Percentiles rank a stretch among this genome's conserved stretches.
phyloP scores from a whole-genome alignment of 306 rosid genomes.

The Begonia loranthoides region DNA sequence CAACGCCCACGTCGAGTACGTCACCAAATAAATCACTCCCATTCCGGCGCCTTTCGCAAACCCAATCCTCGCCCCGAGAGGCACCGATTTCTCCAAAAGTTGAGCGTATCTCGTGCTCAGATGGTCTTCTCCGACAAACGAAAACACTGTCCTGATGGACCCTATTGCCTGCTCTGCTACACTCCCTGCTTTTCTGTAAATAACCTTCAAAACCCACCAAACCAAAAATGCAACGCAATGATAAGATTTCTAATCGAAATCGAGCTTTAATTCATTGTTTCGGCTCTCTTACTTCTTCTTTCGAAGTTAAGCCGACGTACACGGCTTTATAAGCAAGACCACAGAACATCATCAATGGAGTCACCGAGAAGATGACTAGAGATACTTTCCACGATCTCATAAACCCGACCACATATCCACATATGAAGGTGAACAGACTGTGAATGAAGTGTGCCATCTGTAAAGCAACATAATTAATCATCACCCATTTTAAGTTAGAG shows the following conservation, averaged over 20 bases:
- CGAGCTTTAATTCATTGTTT: too few species aligned
- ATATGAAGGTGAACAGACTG: constrained; percentile 63
- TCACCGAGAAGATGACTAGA: constrained; percentile 57
- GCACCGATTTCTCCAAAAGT: constrained; percentile 41
- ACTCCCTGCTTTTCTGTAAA: constrained; percentile 66
- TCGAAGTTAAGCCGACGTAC: constrained; percentile 68
- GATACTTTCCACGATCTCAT: constrained; percentile 72
- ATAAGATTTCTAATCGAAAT: too few species aligned
- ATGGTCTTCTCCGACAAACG: constrained; percentile 72
- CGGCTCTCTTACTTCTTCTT: constrained; percentile 45
- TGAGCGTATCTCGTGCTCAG: constrained; percentile 41
- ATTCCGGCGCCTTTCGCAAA: constrained; percentile 84
- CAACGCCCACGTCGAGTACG: constrained; percentile 86
- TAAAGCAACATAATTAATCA: constrained; percentile 1
- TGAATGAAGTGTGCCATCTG: constrained; percentile 93
- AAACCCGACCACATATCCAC: constrained; percentile 75
- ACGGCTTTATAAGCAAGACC: constrained; percentile 79
- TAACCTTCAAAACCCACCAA: constrained; percentile 23
- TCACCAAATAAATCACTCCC: constrained; percentile 70
- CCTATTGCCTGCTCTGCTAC: constrained; percentile 67
- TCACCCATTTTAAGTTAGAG: background rate
- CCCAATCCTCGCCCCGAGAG: constrained; percentile 58
- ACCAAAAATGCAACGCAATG: background rate
- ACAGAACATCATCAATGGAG: constrained; percentile 72
- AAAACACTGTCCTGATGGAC: constrained; percentile 77